Conservation (phyloP, 208 protist species). For the Angomonas deanei region DNA sequence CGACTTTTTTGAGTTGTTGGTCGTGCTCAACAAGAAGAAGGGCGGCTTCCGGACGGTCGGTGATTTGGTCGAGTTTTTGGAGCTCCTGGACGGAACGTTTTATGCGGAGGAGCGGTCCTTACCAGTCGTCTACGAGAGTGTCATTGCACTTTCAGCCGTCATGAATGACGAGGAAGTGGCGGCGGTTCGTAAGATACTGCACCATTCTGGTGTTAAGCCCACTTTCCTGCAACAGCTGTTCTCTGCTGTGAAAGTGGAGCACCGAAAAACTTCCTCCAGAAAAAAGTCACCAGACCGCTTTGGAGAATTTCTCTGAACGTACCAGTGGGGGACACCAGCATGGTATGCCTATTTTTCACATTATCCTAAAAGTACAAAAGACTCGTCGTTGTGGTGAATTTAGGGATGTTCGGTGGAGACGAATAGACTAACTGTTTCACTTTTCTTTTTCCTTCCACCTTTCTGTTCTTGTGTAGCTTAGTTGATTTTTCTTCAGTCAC, state of each 20-base stretch:
- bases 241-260: not conserved
- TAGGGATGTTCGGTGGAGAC: too few species aligned
- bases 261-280: not conserved
- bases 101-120: conserved; percentile 24
- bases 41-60: conserved; percentile 62
- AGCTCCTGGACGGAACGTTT: conserved; percentile 30
- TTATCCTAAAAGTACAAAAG: too few species aligned
- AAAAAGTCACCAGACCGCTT: too few species aligned
- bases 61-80: conserved; percentile 28
- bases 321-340: too few species aligned
- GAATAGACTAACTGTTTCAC: too few species aligned
- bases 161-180: conserved; percentile 60
- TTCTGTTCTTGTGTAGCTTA: too few species aligned
- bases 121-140: conserved; percentile 32
- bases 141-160: conserved; percentile 36
- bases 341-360: too few species aligned
- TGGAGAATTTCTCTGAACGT: too few species aligned
- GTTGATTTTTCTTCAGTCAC: too few species aligned
- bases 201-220: conserved; percentile 20
- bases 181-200: conserved; percentile 31
- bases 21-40: conserved; percentile 38
- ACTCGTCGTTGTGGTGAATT: too few species aligned
- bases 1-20: conserved; percentile 63
- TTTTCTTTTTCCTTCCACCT: too few species aligned
- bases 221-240: conserved; percentile 36